Evolutionary conservation across 352 stramenopile species (phyloP).

Genomic region (Globisporangium spinosum): DNA sequence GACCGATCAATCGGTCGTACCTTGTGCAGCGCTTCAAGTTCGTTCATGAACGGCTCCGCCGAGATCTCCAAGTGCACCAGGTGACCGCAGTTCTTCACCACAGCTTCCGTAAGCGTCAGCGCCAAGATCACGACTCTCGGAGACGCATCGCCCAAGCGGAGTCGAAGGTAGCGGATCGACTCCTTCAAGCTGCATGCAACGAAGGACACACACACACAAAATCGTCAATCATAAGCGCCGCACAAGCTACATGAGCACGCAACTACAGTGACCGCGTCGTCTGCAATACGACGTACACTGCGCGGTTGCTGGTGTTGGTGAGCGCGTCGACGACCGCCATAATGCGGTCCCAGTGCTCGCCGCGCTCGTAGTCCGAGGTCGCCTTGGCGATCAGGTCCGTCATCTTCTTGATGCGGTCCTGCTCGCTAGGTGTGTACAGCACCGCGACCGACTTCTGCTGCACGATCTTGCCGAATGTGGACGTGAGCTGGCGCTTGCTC

Average conservation of each 20-base stretch:
- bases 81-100: conserved; percentile 77
- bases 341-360: conserved; percentile 74
- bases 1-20: conserved; percentile 15
- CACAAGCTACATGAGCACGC: not conserved
- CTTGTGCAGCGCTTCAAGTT: conserved; percentile 72
- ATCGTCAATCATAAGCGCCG: not conserved
- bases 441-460: conserved; percentile 78
- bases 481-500: conserved; percentile 64
- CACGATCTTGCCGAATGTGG: conserved; percentile 62
- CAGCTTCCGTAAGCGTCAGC: conserved; percentile 60
- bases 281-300: conserved; percentile 32
- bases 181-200: conserved; percentile 50
- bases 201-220: not conserved
- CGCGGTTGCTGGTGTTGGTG: conserved; percentile 55
- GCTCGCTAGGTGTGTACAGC: conserved; percentile 67
- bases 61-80: conserved; percentile 70
- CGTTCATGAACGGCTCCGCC: conserved; percentile 62
- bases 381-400: conserved; percentile 62
- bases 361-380: conserved; percentile 68
- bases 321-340: conserved; percentile 74
- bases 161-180: conserved; percentile 61
- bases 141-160: conserved; percentile 64
- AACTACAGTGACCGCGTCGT: not conserved
- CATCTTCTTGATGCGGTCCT: conserved; percentile 72
- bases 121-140: conserved; percentile 58